Evolutionary conservation across 225 moss, liverwort and hornwort genomes (phyloP).

Genomic region (Rhytidiadelphus loreus): DNA sequence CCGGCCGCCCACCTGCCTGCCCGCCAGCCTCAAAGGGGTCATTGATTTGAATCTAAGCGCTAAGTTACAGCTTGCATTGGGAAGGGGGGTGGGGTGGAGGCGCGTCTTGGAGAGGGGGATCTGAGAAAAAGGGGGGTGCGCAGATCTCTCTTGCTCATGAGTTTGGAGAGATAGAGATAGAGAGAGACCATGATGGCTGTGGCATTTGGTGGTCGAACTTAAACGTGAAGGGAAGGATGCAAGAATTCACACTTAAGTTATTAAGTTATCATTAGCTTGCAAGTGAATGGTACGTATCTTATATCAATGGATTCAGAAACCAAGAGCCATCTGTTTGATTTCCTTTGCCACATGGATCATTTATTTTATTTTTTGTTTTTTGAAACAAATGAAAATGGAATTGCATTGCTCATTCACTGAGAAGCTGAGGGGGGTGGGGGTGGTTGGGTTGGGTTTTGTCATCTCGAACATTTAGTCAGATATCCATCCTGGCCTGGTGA

Average conservation of each 20-base stretch:
- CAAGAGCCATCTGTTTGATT: background rate
- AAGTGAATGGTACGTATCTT: background rate
- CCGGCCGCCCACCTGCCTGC: too few species aligned
- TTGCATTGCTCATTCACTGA: too few species aligned
- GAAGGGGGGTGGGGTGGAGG: fast-evolving
- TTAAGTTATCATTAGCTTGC: background rate
- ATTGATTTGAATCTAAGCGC: background rate
- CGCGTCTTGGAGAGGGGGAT: background rate
- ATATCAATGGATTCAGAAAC: background rate
- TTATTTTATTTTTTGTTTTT: too few species aligned
- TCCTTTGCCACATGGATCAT: background rate
- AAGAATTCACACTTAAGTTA: background rate
- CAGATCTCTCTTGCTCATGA: background rate
- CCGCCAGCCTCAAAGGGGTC: background rate
- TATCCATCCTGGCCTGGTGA: background rate
- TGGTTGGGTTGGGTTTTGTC: background rate
- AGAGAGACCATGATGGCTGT: background rate
- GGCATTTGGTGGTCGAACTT: background rate
- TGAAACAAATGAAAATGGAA: too few species aligned
- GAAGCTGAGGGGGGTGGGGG: background rate
- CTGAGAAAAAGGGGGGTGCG: background rate
- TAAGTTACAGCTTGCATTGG: background rate
- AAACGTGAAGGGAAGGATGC: too few species aligned
- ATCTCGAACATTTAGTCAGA: background rate
- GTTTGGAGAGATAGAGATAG: background rate